Conservation (phyloP, 2,329 filamentous ascomycete genomes). For the Phialophora chinensis region DNA sequence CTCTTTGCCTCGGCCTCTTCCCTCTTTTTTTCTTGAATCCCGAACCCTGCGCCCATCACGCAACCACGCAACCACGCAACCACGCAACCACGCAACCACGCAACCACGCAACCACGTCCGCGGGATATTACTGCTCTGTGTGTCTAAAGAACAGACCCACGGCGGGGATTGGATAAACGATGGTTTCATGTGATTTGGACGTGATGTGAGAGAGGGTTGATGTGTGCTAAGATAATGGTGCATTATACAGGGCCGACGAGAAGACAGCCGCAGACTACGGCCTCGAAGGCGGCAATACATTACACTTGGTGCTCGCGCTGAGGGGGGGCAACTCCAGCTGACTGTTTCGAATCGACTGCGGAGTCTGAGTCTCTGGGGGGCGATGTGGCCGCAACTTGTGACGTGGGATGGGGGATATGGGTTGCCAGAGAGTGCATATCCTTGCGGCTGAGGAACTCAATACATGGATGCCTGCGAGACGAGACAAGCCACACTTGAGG, state of each 20-base stretch:
- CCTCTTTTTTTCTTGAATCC: not conserved
- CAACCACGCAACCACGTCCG: not conserved
- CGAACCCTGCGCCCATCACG: no score
- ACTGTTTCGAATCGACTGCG: not conserved
- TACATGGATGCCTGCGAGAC: not conserved
- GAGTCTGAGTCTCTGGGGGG: not conserved
- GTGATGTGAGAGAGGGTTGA: no score
- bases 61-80: not conserved
- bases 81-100: not conserved
- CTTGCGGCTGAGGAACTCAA: not conserved
- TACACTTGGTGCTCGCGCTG: constrained; percentile 94
- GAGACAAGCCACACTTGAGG: not conserved
- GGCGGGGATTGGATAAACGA: no score
- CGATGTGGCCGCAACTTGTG: not conserved
- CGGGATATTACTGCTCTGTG: not conserved
- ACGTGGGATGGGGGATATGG: no score
- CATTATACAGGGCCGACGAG: constrained; percentile 77
- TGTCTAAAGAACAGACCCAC: no score
- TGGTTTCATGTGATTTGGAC: no score
- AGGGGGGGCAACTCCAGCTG: constrained; percentile 67
- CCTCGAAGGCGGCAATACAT: constrained; percentile 87
- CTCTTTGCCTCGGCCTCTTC: not conserved
- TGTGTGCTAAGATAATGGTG: not conserved
- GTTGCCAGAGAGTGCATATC: not conserved
- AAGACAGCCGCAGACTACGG: constrained; percentile 90